These are phyloP conservation scores for Austroboletus niveus DNA, from an alignment of 1,284 basidiomycete genomes.

Conservation along the genomic window DNA sequence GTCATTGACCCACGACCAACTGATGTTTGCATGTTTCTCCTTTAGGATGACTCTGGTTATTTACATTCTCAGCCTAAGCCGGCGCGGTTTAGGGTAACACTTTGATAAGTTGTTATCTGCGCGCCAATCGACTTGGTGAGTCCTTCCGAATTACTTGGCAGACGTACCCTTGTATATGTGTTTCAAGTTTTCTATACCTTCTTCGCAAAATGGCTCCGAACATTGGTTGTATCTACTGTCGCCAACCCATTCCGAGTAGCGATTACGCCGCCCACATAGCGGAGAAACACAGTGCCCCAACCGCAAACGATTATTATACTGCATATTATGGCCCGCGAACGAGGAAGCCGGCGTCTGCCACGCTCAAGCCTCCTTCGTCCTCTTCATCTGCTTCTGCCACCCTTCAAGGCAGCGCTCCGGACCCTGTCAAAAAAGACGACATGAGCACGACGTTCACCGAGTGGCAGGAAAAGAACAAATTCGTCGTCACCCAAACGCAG, in stretches of 20 bases:
- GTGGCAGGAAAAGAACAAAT: constrained; percentile 16
- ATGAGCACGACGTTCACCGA: constrained; percentile 18
- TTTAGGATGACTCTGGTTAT: too few species aligned
- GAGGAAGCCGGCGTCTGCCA: neutral
- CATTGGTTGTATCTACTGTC: constrained; percentile 16
- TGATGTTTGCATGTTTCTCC: too few species aligned
- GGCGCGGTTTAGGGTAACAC: too few species aligned
- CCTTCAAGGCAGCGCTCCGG: neutral
- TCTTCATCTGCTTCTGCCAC: constrained; percentile 1
- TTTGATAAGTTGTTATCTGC: too few species aligned
- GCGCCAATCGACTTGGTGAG: too few species aligned
- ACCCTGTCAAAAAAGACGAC: neutral
- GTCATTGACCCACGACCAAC: too few species aligned
- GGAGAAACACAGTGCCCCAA: constrained; percentile 11
- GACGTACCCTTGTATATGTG: too few species aligned
- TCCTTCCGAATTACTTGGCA: too few species aligned
- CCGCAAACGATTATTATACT: constrained; percentile 6
- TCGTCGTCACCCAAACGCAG: constrained; percentile 5
- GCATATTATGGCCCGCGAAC: neutral
- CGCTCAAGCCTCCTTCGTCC: neutral
- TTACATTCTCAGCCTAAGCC: too few species aligned
- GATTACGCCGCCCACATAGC: constrained; percentile 8
- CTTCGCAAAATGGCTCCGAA: constrained; percentile 3
- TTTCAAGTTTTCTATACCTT: neutral
- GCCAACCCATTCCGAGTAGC: constrained; percentile 4